These are phyloP conservation scores for Dittrichia graveolens DNA, from an alignment of 129 eudicot genomes.

Conservation along the genomic window DNA sequence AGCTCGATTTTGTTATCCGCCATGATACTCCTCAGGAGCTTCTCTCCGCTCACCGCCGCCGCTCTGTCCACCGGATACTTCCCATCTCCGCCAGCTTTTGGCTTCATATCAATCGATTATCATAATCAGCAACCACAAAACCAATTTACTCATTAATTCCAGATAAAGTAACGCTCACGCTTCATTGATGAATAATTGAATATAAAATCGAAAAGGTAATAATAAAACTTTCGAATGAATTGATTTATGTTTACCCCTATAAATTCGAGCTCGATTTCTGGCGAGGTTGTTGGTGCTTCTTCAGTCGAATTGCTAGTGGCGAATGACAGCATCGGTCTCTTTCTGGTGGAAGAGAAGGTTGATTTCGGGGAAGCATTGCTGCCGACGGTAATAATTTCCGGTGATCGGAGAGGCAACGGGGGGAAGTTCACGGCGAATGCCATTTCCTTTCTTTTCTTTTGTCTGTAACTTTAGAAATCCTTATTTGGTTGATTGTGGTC, in stretches of 20 bases:
- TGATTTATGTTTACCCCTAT: conserved; percentile 66
- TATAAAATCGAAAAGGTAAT: neutral
- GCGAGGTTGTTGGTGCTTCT: conserved; percentile 50
- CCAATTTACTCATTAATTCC: neutral
- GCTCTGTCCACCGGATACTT: conserved; percentile 70
- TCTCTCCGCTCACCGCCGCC: conserved; percentile 85
- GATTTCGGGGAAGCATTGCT: conserved; percentile 26
- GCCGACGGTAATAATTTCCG: conserved; percentile 46
- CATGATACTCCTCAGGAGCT: conserved; percentile 83
- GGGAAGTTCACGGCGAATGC: conserved; percentile 52
- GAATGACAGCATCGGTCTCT: conserved; percentile 38
- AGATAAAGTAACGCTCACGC: neutral
- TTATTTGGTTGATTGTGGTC: conserved; percentile 12
- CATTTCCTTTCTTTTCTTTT: conserved; percentile 29
- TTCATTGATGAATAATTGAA: neutral
- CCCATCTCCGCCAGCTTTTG: conserved; percentile 70
- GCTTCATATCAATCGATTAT: conserved; percentile 42
- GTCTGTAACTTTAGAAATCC: conserved; percentile 1
- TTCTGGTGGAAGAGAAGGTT: conserved; percentile 36
- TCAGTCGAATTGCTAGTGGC: conserved; percentile 44
- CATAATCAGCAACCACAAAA: neutral
- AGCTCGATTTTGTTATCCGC: conserved; percentile 91
- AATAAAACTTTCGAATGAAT: neutral
- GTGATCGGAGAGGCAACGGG: conserved; percentile 50
- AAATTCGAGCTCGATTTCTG: conserved; percentile 80